Base-by-base conservation (phyloP, 2,329 filamentous ascomycete species). In the Colletotrichum coccodes region DNA sequence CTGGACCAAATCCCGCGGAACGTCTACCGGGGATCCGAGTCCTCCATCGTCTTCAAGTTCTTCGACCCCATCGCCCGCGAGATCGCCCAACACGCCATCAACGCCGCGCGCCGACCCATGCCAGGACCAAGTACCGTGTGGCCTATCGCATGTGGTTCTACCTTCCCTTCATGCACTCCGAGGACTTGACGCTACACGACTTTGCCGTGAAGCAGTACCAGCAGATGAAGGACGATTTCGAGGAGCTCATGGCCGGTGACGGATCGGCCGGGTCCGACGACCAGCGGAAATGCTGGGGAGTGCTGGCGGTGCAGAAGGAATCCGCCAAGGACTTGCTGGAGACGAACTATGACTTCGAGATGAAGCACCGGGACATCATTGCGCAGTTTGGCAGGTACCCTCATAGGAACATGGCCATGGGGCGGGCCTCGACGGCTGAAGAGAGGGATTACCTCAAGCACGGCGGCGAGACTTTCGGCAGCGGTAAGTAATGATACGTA, bases 1-100 rank as follows among this genome's bases (percentile, higher is more conserved):
- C 82, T 92, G 3, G 90, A 92, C 70, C 90, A 92, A 73, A 81
- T 91, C 47, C 82, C 89, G 0, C 85, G 90, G 2, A 91, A 92
- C 74, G 82, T 87, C 71, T 89, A 86, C 77, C 87, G 90, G 16
- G 84, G 81, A 0, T 78, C 80, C 0, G 77, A 87, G 28, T 76
- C 80, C 0, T 70, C 59, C 2, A 49, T 85, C 3, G 77, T 86
- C 12, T 91, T 90, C 73, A 78, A 67, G 1, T 82, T 86, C 71
- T 91, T 89, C 71, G 89, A 91, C 71, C 83, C 82, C 7, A 77
- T 91, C 3, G 82, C 85, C 0, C 77, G 78, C n/a, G 78, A 83
- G 2, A 74, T 90, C 7, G 74, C 83, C 1, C 70, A 68, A 34
- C 59, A 54, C 28, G 76, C 86, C 44, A 63, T 83, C 46, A 72